Base-by-base conservation (phyloP, 495 filamentous ascomycete genomes). In the Opeltia flavorubescens region DNA sequence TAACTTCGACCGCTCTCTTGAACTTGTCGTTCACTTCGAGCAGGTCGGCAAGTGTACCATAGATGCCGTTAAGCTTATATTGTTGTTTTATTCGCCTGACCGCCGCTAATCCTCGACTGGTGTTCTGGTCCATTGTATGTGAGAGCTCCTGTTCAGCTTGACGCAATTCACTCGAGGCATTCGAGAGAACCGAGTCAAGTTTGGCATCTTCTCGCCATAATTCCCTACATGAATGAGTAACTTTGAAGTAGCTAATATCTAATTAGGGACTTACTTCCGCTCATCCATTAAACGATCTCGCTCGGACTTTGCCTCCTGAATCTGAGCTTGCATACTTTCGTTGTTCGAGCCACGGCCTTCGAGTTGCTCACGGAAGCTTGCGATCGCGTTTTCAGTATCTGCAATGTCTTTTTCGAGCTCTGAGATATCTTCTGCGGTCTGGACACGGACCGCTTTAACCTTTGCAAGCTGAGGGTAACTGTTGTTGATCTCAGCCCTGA, bases 201-300 rank as follows among this genome's bases (percentile, higher is more conserved):
- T 83, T 89, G 39, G 86, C 82, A 50, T 95, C 86, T 65, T 95
- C 87, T 60, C 93, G 77, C 67, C 85, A 88, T 3, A 99, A 71
- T 51, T 87, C 75, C 57, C 69, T 72, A 43, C 2, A 23, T 31
- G 7, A 42, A 7, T 13, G n/a, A 31, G 65, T 46, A 61, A 54
- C 30, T 52, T 20, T 29, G 21, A 11, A 20, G 4, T 20, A 7
- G 33, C 5, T 15, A 5, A 29, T 9, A 8, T 4, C 24, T 29
- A 26, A 11, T 11, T 8, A 45, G n/a, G n/a, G 36, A 59, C 68
- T 36, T 55, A 72, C 71, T 95, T 96, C 52, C 87, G 74, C 59
- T 95, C 83, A 49, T 99, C 89, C 47, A 80, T 71, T 6, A 96
- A 67, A 34, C 77, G 75, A 49, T 94, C 84, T 34, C 83, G 72